Evolutionary conservation across 139 green algal species (phyloP).

Genomic region (Tetraselmis striata): DNA sequence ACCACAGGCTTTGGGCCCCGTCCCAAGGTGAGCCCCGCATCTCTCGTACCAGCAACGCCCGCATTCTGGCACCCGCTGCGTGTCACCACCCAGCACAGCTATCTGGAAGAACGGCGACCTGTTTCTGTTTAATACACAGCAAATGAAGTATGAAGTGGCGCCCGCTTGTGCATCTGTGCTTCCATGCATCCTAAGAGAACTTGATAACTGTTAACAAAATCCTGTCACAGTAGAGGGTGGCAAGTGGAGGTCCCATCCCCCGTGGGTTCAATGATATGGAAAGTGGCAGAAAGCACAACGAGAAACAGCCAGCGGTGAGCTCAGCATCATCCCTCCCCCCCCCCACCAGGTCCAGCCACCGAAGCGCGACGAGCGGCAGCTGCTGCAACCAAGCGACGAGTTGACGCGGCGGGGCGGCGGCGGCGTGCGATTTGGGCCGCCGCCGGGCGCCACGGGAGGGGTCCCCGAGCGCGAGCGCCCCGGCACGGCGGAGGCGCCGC

Average conservation of each 20-base stretch:
- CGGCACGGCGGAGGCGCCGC: background rate
- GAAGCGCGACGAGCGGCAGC: background rate
- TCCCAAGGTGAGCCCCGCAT: background rate
- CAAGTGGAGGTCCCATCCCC: background rate
- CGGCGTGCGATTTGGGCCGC: background rate
- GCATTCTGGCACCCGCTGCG: too few species aligned
- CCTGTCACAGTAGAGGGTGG: too few species aligned
- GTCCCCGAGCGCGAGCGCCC: too few species aligned
- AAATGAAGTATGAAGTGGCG: too few species aligned
- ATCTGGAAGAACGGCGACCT: too few species aligned
- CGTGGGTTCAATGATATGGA: background rate
- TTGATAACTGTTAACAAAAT: too few species aligned
- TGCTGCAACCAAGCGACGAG: background rate
- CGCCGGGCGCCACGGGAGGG: background rate
- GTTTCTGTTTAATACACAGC: too few species aligned
- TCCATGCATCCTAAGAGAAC: background rate
- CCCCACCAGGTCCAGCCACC: background rate
- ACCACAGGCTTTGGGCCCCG: background rate
- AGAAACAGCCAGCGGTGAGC: background rate
- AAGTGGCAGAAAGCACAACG: background rate
- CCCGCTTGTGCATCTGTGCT: too few species aligned
- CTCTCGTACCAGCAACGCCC: background rate
- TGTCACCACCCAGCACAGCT: too few species aligned
- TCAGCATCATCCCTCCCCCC: background rate
- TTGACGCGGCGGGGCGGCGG: background rate